Base-by-base conservation (phyloP, 129 eudicot genomes). In the Erigeron canadensis region DNA sequence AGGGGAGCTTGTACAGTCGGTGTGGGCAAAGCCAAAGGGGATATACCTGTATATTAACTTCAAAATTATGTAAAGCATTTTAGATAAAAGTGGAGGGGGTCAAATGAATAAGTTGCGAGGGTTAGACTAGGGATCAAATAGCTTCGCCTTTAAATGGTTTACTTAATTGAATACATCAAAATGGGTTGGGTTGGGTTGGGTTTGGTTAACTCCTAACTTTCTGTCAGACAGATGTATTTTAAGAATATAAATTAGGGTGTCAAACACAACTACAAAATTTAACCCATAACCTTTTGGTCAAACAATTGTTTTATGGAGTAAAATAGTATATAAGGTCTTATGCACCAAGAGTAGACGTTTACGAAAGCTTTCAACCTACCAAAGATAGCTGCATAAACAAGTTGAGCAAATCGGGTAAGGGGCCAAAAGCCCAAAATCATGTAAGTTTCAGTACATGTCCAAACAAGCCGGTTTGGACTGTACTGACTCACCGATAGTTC, bases 1-100 rank as follows among this genome's bases (percentile, higher is more conserved):
- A n/a, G 7, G 66, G 66, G 45, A 61, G 66, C 44, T 37, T 61
- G 66, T 61, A 37, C 0, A 61, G 45, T 61, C 66, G 19, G 6
- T 61, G 66, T 37, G 66, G 66, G 43, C 66, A 61, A 28, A 61
- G 66, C 66, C 66, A 61, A 10, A 61, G 44, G 22, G 66, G 45
- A 17, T 61, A 61, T 61, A 61, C 44, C 66, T 61, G 66, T 28
- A 61, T 6, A 60, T 57, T 57, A 56, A 19, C 62, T 7, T 57
- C 63, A 21, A 21, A 2, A 10, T 10, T 46, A 47, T 47, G 54
- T 47, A 47, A 47, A 11, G 54, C 13, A 6, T 47, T 2, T 47
- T 47, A 13, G 16, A 47, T 47, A 6, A 13, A 47, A 16, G 54
- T 13, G n/a, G 17, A 46, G 54, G 16, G 13, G 17, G 54, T 1